Conservation (phyloP, 2,329 filamentous ascomycete species). For the Hyphodiscus sp. region DNA sequence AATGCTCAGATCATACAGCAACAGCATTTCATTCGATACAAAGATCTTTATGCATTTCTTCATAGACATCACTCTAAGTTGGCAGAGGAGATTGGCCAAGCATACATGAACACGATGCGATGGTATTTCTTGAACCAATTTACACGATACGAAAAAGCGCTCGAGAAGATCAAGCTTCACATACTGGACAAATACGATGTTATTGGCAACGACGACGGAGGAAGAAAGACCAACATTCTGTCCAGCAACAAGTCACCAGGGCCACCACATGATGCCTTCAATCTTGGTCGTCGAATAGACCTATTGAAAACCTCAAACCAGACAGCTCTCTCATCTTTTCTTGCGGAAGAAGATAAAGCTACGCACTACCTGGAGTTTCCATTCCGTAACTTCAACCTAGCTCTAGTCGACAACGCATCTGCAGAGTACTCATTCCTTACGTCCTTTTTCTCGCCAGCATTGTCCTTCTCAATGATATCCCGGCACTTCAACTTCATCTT, state of each 20-base stretch:
- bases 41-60: constrained; percentile 81
- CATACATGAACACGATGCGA: constrained; percentile 96
- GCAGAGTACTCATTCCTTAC: constrained; percentile 93
- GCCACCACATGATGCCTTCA: constrained; percentile 77
- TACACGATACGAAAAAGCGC: constrained; percentile 73
- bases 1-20: constrained; percentile 97
- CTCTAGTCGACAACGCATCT: constrained; percentile 86
- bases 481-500: constrained; percentile 85
- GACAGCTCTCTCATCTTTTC: constrained; percentile 74
- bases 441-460: constrained; percentile 75
- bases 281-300: constrained; percentile 79
- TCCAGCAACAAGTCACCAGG: constrained; percentile 45
- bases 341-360: constrained; percentile 83
- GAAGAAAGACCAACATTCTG: constrained; percentile 55
- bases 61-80: constrained; percentile 75
- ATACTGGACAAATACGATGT: constrained; percentile 76
- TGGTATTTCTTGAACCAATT: constrained; percentile 98
- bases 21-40: constrained; percentile 81
- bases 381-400: constrained; percentile 92
- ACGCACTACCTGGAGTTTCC: constrained; percentile 84
- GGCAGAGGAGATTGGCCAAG: constrained; percentile 82
- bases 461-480: constrained; percentile 70
- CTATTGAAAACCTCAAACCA: constrained; percentile 68
- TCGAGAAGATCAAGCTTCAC: constrained; percentile 81
- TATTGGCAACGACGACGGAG: constrained; percentile 69